phyloP scores from a whole-genome alignment of 108 stramenopile genomes.

The Stephanodiscus triporus region DNA sequence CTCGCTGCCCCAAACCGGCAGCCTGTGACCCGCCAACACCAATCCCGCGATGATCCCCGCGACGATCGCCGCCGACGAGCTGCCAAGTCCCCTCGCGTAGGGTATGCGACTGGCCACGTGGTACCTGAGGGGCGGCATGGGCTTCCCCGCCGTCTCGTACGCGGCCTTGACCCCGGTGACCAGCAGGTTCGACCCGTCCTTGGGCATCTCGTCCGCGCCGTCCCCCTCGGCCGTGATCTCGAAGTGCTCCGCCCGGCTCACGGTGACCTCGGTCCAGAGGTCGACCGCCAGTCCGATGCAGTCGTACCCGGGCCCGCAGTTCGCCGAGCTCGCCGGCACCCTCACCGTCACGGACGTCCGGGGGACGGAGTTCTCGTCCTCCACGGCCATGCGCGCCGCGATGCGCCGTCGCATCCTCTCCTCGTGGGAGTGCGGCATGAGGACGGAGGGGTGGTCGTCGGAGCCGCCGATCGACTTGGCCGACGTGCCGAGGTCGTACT shows the following conservation, averaged over 20 bases:
- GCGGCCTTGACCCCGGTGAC: constrained; percentile 94
- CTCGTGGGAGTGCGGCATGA: constrained; percentile 89
- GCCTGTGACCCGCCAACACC: constrained; percentile 94
- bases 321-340: constrained; percentile 98
- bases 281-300: constrained; percentile 98
- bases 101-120: constrained; percentile 94
- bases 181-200: constrained; percentile 88
- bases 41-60: constrained; percentile 98
- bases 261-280: constrained; percentile 97
- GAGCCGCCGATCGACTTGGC: background rate
- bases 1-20: constrained; percentile 96
- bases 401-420: constrained; percentile 87
- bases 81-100: constrained; percentile 95
- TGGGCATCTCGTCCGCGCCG: constrained; percentile 87
- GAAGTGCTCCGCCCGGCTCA: constrained; percentile 87
- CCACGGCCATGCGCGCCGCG: constrained; percentile 80
- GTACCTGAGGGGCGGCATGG: constrained; percentile 90
- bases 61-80: constrained; percentile 96
- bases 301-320: constrained; percentile 98
- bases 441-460: constrained; percentile 25
- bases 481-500: constrained; percentile 21
- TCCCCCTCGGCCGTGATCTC: constrained; percentile 92
- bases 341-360: constrained; percentile 92
- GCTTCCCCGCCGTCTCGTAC: constrained; percentile 92
- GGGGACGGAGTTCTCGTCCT: constrained; percentile 82